Evolutionary conservation across 108 stramenopile species (phyloP), one percentile per base, ranked within the genome.

Genomic region (Nitzschia sp.): DNA sequence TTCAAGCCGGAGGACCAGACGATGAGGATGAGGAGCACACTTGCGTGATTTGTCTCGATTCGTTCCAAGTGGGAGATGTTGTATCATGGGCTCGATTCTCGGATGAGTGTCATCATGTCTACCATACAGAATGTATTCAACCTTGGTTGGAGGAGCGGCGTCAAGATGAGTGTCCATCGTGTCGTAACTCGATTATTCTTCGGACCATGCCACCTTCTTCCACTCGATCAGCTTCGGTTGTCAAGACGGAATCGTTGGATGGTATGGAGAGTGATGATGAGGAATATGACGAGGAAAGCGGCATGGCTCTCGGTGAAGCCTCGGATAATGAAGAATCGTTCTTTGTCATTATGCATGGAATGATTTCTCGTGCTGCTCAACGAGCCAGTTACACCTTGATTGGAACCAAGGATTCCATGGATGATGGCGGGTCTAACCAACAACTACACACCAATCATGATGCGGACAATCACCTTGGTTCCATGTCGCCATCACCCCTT

Each of bases 111-210:
- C 46, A 37, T 19, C 77, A 78, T 57, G 77, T 72, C 20, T 78
- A 65, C 65, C 77, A 78, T 41, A 19, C 56, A n/a, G 71, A 72
- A 26, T 78, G 77, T 51, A 59, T 78, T 20, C 15, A 50, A 11
- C 70, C 51, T 19, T 78, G 77, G 77, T 51, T 78, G 39, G 53
- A 66, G 26, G 59, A 71, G 19, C 39, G 46, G 20, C 65, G 70
- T n/a, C 70, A 78, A 60, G 70, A 78, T 17, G 77, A 78, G 39
- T 78, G 77, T 62, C 77, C 77, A 0, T 66, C 77, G 11, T 78
- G 77, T 68, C 70, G 76, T 3, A 41, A 52, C 51, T 8, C 11
- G 1, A 24, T 67, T 7, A 55, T 67, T 41, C 10, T 42, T 17
- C 50, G 12, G 1, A 17, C 17, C 3, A 2, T 24, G 15, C 51